A percentile compares a stretch with the other conserved stretches of the same genome.
These are phyloP conservation scores for Ganoderma leucocontextum DNA, from an alignment of 1,284 basidiomycete genomes.

Conservation along the genomic window DNA sequence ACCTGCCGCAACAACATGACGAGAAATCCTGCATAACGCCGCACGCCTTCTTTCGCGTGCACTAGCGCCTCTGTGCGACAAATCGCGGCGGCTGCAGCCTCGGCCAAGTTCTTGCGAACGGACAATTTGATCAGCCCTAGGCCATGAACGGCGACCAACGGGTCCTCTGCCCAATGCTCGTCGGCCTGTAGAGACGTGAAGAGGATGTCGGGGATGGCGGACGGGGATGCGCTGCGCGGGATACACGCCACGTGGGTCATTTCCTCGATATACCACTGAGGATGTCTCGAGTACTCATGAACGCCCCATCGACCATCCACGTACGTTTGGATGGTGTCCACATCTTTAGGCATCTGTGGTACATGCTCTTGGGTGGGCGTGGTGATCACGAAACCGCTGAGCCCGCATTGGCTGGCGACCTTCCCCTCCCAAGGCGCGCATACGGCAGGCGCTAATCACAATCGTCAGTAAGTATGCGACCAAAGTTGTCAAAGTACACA, in stretches of 20 bases:
- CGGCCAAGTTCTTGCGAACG: not conserved
- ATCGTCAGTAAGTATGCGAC: not conserved
- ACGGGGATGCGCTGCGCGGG: not conserved
- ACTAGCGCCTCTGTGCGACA: no score
- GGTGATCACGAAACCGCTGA: not conserved
- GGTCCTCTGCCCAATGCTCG: not conserved
- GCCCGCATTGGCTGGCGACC: not conserved
- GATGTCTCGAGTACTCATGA: not conserved
- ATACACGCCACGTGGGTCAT: not conserved
- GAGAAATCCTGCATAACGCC: not conserved
- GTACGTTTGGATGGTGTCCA: constrained; percentile 30
- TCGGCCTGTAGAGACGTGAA: not conserved
- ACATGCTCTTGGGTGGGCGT: not conserved
- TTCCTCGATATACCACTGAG: not conserved
- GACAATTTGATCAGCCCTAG: not conserved
- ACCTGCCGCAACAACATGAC: not conserved
- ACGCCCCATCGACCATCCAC: constrained; percentile 26
- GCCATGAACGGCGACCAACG: not conserved
- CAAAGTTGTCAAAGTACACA: no score
- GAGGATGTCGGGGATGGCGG: not conserved
- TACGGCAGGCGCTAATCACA: not conserved
- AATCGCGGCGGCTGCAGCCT: not conserved
- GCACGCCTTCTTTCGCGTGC: no score
- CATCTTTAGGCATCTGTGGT: not conserved
- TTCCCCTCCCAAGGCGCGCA: not conserved